Evolutionary conservation across 2,329 filamentous ascomycete species (phyloP).

Genomic region (Chaetomium globosum): DNA sequence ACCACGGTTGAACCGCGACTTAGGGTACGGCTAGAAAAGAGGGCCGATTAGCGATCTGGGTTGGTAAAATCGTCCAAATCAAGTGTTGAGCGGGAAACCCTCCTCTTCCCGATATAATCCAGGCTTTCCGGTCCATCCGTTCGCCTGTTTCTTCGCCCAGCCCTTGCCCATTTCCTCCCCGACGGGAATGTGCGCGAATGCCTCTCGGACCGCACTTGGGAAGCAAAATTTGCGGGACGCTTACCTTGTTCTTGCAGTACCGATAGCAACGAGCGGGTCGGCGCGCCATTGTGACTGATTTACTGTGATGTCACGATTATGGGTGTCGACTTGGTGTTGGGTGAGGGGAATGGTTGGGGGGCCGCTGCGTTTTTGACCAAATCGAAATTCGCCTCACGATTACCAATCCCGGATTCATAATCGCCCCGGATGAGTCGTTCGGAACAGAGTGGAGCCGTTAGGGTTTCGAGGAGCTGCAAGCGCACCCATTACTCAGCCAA

Average conservation of each 20-base stretch:
- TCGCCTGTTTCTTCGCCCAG: slow-evolving; percentile 4
- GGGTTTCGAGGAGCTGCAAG: slow-evolving; percentile 38
- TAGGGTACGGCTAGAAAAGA: slow-evolving; percentile 82
- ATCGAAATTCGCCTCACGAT: slow-evolving; percentile 35
- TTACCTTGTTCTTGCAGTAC: slow-evolving; percentile 99
- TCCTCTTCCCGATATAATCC: slow-evolving; percentile 18
- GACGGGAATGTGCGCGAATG: slow-evolving; percentile 5
- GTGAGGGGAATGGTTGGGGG: slow-evolving; percentile 39
- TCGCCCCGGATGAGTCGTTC: slow-evolving; percentile 41
- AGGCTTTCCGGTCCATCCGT: slow-evolving; percentile 6
- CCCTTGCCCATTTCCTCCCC: slow-evolving; percentile 1
- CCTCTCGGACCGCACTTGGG: neutral
- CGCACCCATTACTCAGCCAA: slow-evolving; percentile 35
- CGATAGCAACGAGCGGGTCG: slow-evolving; percentile 99
- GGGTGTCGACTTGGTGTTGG: slow-evolving; percentile 45
- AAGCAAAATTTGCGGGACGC: slow-evolving; percentile 44
- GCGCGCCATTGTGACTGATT: slow-evolving; percentile 93
- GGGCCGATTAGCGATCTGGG: slow-evolving; percentile 60
- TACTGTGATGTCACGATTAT: slow-evolving; percentile 52
- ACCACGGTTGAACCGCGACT: slow-evolving; percentile 99
- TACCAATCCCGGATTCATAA: slow-evolving; percentile 57
- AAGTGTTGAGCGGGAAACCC: slow-evolving; percentile 11
- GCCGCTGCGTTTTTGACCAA: slow-evolving; percentile 42
- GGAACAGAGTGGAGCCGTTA: slow-evolving; percentile 44
- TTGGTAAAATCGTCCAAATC: neutral